Evolutionary conservation across 495 filamentous ascomycete species (phyloP), one percentile per base, ranked within the genome.

Genomic region (Oidiodendron maius): DNA sequence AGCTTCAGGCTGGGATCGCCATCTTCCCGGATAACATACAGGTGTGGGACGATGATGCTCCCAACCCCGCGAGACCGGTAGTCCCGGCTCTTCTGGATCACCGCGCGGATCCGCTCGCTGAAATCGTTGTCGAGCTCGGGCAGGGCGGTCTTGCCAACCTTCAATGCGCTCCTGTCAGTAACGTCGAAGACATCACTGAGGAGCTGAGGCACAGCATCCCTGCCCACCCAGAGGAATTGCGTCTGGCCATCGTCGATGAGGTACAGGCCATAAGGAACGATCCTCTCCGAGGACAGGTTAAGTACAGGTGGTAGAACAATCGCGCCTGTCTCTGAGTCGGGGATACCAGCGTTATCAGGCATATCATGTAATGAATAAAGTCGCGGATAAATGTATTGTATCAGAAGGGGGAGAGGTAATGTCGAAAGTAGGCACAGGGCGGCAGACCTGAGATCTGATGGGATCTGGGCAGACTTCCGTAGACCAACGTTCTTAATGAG

Each of bases 181-280:
- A 89, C 70, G 8, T 89, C 91, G 63, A 98, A 97, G 13, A 97
- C 94, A 59, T 98, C 93, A 37, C 72, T 60, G 18, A 96, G 72
- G 0, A 98, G 77, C 64, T 95, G 88, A 2, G 90, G 89, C 5
- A 97, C 89, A 0, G 91, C 86, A 53, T 97, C 90, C 23, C 89
- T 79, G 13, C 93, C 93, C 21, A 98, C 80, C 94, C 94, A 98
- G 44, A 98, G 71, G 76, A 98, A 98, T 61, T 98, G 94, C 13
- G 88, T 95, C 63, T 96, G 91, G 13, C 89, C 90, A 60, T 98
- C 93, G 60, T 97, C 94, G 59, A 98, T 94, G 45, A 98, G 79
- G 64, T 98, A 97, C 1, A 97, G 77, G n/a, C 93, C 93, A 61
- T 90, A 96, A 0, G 88, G 78, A n/a, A 89, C 87, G 37, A 98